A percentile compares a stretch with the other conserved stretches of the same genome.
These are phyloP conservation scores for Rhytidiadelphus loreus DNA, from an alignment of 225 moss, liverwort and hornwort genomes.

Conservation along the genomic window DNA sequence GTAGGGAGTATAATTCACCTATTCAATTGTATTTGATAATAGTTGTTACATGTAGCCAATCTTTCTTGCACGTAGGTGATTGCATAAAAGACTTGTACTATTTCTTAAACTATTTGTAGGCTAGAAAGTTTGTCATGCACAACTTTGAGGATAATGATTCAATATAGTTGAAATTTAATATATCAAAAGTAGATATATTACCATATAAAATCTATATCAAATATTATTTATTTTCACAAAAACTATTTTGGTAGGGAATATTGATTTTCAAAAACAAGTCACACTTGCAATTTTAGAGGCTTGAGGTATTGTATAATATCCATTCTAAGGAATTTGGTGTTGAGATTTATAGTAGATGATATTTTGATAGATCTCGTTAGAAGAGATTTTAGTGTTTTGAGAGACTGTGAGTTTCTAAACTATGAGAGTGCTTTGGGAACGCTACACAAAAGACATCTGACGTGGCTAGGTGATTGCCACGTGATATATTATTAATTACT, in stretches of 20 bases:
- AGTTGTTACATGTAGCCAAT: background rate
- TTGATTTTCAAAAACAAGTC: background rate
- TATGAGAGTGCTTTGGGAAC: no score
- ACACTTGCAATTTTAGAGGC: no score
- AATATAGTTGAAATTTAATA: background rate
- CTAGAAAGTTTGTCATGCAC: fast-evolving
- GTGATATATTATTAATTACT: no score
- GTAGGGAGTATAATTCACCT: background rate
- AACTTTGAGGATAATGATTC: background rate
- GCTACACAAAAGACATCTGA: no score
- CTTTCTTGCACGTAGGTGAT: background rate
- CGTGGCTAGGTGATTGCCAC: no score
- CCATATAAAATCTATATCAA: background rate
- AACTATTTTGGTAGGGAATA: no score
- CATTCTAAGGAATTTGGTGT: background rate
- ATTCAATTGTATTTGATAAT: background rate
- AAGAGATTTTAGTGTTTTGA: no score
- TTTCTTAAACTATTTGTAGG: background rate
- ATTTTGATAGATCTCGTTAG: background rate
- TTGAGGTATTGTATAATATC: background rate
- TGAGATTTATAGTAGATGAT: background rate
- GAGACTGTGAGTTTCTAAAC: no score
- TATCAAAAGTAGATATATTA: background rate
- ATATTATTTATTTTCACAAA: background rate
- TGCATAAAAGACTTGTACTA: no score